A percentile compares a stretch with the other conserved stretches of the same genome.
These are phyloP conservation scores for Aphanocladium album DNA, from an alignment of 2,329 filamentous ascomycete species.

Conservation along the genomic window DNA sequence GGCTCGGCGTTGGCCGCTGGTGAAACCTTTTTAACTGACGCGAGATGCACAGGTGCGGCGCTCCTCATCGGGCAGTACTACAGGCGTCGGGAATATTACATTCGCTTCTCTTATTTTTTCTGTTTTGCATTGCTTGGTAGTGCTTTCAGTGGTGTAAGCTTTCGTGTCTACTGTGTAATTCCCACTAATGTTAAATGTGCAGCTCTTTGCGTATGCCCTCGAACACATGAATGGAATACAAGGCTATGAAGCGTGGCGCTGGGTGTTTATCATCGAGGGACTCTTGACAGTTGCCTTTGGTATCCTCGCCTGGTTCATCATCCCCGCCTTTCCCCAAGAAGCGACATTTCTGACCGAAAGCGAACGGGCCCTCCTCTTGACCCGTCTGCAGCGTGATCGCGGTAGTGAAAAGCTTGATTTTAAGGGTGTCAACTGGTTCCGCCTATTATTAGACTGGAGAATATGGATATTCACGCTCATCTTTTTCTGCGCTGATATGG, in stretches of 20 bases:
- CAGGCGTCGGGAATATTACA: constrained; percentile 14
- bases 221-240: constrained; percentile 11
- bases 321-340: constrained; percentile 43
- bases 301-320: constrained; percentile 41
- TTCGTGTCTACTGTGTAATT: background rate
- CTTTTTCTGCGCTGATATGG: constrained; percentile 41
- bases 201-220: constrained; percentile 15
- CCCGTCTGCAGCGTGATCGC: constrained; percentile 46
- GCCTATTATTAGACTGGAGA: constrained; percentile 30
- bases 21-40: too few relatives aligned
- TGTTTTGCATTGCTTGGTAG: constrained; percentile 15
- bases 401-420: constrained; percentile 41
- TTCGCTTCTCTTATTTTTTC: constrained; percentile 16
- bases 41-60: constrained; percentile 9
- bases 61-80: constrained; percentile 15
- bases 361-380: constrained; percentile 47
- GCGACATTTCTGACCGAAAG: constrained; percentile 45
- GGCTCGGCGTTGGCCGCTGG: background rate
- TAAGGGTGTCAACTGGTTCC: constrained; percentile 39
- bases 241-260: constrained; percentile 37
- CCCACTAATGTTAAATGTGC: background rate
- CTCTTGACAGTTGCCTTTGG: constrained; percentile 46
- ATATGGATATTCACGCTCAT: constrained; percentile 39
- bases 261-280: constrained; percentile 60
- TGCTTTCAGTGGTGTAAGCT: constrained; percentile 14